A percentile compares a stretch with the other conserved stretches of the same genome.
These are phyloP conservation scores for Trichophyton verrucosum DNA, from an alignment of 2,329 filamentous ascomycete genomes.

Conservation along the genomic window DNA sequence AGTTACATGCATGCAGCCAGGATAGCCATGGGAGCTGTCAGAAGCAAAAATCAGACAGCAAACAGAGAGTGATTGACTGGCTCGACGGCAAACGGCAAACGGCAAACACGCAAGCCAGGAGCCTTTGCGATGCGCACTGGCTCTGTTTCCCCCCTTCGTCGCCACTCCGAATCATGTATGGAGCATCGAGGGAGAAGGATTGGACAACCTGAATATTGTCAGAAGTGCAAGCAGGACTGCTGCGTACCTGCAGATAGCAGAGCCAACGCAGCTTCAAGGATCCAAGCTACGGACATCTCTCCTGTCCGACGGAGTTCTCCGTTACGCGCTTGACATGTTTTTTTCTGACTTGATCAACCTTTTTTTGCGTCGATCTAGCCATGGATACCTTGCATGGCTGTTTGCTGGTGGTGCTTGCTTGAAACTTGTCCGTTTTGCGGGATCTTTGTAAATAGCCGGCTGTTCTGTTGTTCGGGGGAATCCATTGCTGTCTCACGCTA, in stretches of 20 bases:
- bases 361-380: neutral
- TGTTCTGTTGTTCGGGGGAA: neutral
- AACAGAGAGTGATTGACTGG: neutral
- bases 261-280: neutral
- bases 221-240: neutral
- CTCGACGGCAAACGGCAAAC: too few relatives aligned
- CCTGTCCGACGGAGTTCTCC: neutral
- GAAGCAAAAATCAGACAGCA: neutral
- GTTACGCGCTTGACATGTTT: neutral
- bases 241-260: neutral
- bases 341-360: neutral
- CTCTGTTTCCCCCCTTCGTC: too few relatives aligned
- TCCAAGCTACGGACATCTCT: neutral
- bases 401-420: neutral
- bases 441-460: neutral
- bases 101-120: too few relatives aligned
- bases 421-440: neutral
- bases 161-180: too few relatives aligned
- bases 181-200: too few relatives aligned
- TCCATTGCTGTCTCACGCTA: neutral
- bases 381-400: neutral
- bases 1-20: neutral
- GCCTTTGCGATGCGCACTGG: too few relatives aligned
- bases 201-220: neutral
- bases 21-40: neutral